These are phyloP conservation scores for Alternaria sp. DNA, from an alignment of 2,329 filamentous ascomycete species.

Conservation along the genomic window DNA sequence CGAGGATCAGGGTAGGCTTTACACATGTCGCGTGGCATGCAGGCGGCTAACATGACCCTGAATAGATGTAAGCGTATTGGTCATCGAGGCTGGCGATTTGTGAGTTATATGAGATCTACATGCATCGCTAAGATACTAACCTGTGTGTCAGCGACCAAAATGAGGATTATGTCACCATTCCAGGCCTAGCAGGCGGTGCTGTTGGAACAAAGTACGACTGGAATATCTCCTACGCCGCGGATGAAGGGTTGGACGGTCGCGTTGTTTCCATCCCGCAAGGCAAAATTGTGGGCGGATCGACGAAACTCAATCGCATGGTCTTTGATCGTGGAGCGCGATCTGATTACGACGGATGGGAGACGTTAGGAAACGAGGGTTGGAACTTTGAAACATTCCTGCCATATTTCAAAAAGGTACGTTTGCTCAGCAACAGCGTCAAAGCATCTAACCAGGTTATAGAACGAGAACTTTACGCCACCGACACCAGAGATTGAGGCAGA, in stretches of 20 bases:
- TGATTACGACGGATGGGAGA: constrained; percentile 45
- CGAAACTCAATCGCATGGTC: constrained; percentile 52
- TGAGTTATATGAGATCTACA: constrained; percentile 6
- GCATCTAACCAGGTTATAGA: constrained; percentile 22
- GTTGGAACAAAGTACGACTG: constrained; percentile 38
- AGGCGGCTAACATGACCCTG: background rate
- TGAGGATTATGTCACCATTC: constrained; percentile 35
- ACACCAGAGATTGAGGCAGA: constrained; percentile 26
- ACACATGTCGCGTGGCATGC: background rate
- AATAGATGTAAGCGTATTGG: constrained; percentile 29
- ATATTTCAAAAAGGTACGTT: constrained; percentile 34
- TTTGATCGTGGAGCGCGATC: constrained; percentile 39
- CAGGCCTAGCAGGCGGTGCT: constrained; percentile 35
- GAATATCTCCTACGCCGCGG: constrained; percentile 31
- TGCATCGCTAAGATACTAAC: constrained; percentile 11
- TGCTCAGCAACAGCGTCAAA: background rate
- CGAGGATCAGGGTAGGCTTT: constrained; percentile 27
- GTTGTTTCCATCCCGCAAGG: constrained; percentile 25
- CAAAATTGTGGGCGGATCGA: constrained; percentile 36
- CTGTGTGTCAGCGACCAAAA: constrained; percentile 24
- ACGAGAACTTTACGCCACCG: constrained; percentile 32
- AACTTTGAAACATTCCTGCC: constrained; percentile 38
- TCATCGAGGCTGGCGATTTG: constrained; percentile 38
- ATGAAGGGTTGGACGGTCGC: constrained; percentile 22
- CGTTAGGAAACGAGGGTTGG: constrained; percentile 38